These are phyloP conservation scores for Saccharomycopsis selenospora DNA, from an alignment of 805 yeast species.

Conservation along the genomic window DNA sequence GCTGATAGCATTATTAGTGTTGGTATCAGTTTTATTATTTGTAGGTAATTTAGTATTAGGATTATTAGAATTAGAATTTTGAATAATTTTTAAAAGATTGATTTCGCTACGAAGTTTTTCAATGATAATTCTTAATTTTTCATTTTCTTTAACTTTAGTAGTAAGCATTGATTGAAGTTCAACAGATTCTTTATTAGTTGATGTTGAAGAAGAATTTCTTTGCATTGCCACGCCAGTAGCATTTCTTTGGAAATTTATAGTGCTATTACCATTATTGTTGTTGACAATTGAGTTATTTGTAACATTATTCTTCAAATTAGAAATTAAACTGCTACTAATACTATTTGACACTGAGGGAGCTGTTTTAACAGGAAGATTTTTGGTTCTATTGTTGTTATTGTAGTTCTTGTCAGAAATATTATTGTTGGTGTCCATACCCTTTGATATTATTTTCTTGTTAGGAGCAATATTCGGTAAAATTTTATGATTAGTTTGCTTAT, in stretches of 20 bases:
- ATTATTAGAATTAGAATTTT: not conserved
- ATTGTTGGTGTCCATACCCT: too few relatives aligned
- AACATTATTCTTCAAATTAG: too few relatives aligned
- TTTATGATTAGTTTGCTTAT: not conserved
- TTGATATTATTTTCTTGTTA: constrained; percentile 1
- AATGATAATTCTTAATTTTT: constrained; percentile 19
- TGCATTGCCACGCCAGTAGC: constrained; percentile 7
- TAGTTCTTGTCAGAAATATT: too few relatives aligned
- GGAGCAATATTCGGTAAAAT: constrained; percentile 15
- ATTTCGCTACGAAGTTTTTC: constrained; percentile 19
- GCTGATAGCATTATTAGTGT: not conserved
- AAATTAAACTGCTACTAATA: too few relatives aligned
- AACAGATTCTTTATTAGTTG: not conserved
- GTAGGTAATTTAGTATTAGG: not conserved
- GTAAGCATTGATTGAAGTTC: constrained; percentile 12
- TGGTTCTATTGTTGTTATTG: too few relatives aligned
- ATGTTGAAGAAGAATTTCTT: constrained; percentile 1
- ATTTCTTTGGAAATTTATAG: too few relatives aligned
- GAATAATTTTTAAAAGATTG: constrained; percentile 3
- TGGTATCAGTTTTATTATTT: not conserved
- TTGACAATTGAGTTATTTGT: too few relatives aligned
- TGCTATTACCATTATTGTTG: too few relatives aligned
- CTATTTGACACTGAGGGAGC: too few relatives aligned
- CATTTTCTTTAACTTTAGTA: constrained; percentile 20
- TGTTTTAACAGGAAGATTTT: too few relatives aligned